Evolutionary conservation across 2,329 filamentous ascomycete genomes (phyloP).

Genomic region (Atkinsonella texensis): DNA sequence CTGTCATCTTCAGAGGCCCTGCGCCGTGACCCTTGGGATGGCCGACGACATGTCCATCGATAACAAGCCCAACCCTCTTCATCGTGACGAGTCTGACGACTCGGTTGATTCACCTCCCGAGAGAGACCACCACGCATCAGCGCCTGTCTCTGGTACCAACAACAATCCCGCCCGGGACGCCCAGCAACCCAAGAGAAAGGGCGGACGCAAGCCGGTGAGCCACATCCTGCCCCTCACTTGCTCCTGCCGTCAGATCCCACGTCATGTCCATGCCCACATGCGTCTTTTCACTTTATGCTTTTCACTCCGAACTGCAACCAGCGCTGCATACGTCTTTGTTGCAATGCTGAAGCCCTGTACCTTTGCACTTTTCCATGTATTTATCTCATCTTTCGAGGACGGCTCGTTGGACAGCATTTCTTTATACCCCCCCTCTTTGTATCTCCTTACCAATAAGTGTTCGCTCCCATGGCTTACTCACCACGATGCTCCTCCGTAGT

Average conservation of each 20-base stretch:
- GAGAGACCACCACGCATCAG: slow-evolving; percentile 31
- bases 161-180: slow-evolving; percentile 33
- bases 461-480: not conserved
- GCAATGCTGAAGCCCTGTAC: too few relatives aligned
- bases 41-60: slow-evolving; percentile 58
- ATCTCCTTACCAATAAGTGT: not conserved
- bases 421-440: not conserved
- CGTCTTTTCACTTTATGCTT: not conserved
- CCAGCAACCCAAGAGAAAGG: slow-evolving; percentile 83
- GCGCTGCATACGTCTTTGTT: too few relatives aligned
- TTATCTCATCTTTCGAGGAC: not conserved
- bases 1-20: slow-evolving; percentile 18
- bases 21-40: slow-evolving; percentile 38
- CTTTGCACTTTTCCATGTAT: not conserved
- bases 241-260: not conserved
- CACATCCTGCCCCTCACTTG: slow-evolving; percentile 1
- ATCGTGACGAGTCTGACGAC: slow-evolving; percentile 47
- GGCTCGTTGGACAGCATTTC: too few relatives aligned
- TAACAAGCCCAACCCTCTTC: slow-evolving; percentile 23
- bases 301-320: too few relatives aligned
- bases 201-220: slow-evolving; percentile 92
- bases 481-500: too few relatives aligned
- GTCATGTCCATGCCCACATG: too few relatives aligned
- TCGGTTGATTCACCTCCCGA: slow-evolving; percentile 50
- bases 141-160: slow-evolving; percentile 15